Evolutionary conservation across 1,284 basidiomycete genomes (phyloP), one percentile per base, ranked within the genome.

Genomic region (Coniferiporia weirii): DNA sequence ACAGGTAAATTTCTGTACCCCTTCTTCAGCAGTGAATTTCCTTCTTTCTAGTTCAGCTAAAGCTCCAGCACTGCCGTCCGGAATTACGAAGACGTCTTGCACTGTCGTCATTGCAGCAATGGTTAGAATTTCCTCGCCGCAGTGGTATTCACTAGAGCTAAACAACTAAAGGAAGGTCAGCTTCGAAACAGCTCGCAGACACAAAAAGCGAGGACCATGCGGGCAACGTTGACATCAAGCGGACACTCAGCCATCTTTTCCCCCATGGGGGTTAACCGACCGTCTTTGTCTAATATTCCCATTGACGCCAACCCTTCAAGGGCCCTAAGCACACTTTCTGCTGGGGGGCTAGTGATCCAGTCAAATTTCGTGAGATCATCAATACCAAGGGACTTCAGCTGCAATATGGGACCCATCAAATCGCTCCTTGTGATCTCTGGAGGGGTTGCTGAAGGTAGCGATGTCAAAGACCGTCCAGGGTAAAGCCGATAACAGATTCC

Each of bases 11-110:
- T 43, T 20, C 40, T 27, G 27, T 61, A 92, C 92, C 64, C 97
- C 97, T 82, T 99, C 95, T 72, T 97, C 93, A 0, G 95, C 94
- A 0, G 93, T 96, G 67, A 99, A 99, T 68, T 97, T 96, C 56
- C 96, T 78, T 52, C 93, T 79, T 71, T 96, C 93, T 8, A 99
- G 75, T 71, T 97, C 93, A 8, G 90, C 93, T 55, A 94, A 70
- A 0, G 92, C 90, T 6, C 89, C 91, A 13, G 84, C 80, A n/a
- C 84, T 82, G 6, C 93, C 93, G 15, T 94, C 91, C 6, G 89
- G 87, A 55, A 92, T 89, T 38, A 95, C 72, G 71, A 98, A 98
- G 2, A 89, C 85, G 69, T 96, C 93, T 75, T 95, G 93, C 9
- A 97, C 83, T 3, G 91, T 82, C 8, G 90, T 91, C 93, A 99